phyloP scores from a whole-genome alignment of 768 basidiomycete genomes.

The Cyclocybe aegerita region DNA sequence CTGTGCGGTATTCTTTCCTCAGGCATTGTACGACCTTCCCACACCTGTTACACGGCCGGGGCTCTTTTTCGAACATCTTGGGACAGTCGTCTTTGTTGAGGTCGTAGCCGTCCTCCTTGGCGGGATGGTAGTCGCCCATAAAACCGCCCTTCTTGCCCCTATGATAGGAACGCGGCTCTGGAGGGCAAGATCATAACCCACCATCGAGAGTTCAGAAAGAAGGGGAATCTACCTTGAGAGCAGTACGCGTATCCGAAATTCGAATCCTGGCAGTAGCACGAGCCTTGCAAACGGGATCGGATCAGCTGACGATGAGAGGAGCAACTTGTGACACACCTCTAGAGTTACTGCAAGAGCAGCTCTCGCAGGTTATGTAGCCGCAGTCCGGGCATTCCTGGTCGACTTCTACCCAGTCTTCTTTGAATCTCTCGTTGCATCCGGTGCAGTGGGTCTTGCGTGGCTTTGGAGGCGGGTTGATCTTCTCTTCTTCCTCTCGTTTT shows the following conservation, averaged over 20 bases:
- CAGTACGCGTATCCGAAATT: slow-evolving; percentile 34
- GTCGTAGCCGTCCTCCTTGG: slow-evolving; percentile 13
- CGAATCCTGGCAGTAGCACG: slow-evolving; percentile 32
- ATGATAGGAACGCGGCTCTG: slow-evolving; percentile 31
- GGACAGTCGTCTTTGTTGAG: slow-evolving; percentile 14
- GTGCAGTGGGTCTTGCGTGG: slow-evolving; percentile 27
- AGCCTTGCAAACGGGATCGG: slow-evolving; percentile 17
- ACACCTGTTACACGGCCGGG: slow-evolving; percentile 30
- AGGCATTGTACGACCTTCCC: slow-evolving; percentile 19
- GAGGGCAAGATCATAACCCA: not conserved
- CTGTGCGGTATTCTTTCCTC: slow-evolving; percentile 14
- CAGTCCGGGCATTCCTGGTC: slow-evolving; percentile 33
- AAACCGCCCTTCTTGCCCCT: slow-evolving; percentile 23
- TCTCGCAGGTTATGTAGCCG: slow-evolving; percentile 32
- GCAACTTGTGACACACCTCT: slow-evolving; percentile 15
- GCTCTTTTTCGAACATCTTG: slow-evolving; percentile 25
- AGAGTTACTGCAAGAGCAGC: slow-evolving; percentile 26
- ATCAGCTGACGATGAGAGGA: too few relatives aligned
- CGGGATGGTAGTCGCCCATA: slow-evolving; percentile 33
- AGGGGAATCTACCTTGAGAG: slow-evolving; percentile 13
- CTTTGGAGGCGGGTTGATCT: slow-evolving; percentile 18
- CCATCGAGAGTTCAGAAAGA: not conserved
- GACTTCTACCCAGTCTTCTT: slow-evolving; percentile 16
- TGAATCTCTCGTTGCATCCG: slow-evolving; percentile 28
- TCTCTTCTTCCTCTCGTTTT: slow-evolving; percentile 19